These are phyloP conservation scores for Tolypocladium cylindrosporum DNA, from an alignment of 2,329 filamentous ascomycete species.

Conservation along the genomic window DNA sequence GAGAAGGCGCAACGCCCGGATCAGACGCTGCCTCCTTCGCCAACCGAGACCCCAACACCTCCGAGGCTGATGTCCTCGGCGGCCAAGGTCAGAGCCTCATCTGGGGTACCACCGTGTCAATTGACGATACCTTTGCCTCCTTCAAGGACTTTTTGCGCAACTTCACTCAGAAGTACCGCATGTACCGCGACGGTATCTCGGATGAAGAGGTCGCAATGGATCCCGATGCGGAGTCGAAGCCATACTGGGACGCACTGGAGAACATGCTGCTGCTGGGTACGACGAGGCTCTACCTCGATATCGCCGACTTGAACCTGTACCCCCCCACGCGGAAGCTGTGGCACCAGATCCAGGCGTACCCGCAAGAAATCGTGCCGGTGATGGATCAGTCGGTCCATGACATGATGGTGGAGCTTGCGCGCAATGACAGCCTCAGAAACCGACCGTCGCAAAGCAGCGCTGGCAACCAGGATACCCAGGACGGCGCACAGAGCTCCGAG, in stretches of 20 bases:
- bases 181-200: constrained; percentile 79
- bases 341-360: constrained; percentile 90
- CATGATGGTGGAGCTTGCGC: constrained; percentile 80
- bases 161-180: constrained; percentile 86
- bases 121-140: constrained; percentile 74
- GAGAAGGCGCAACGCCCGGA: constrained; percentile 37
- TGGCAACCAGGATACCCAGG: constrained; percentile 32
- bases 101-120: constrained; percentile 95
- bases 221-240: constrained; percentile 65
- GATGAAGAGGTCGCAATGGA: constrained; percentile 62
- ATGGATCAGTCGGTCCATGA: constrained; percentile 96
- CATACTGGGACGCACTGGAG: constrained; percentile 77
- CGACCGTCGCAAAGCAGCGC: constrained; percentile 51
- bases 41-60: constrained; percentile 69
- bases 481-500: constrained; percentile 55
- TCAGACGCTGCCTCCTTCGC: constrained; percentile 53
- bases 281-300: constrained; percentile 77
- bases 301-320: constrained; percentile 83
- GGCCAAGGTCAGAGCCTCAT: constrained; percentile 75
- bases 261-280: constrained; percentile 85
- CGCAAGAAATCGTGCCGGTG: constrained; percentile 88
- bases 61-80: constrained; percentile 80
- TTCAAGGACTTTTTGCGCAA: constrained; percentile 92
- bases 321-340: constrained; percentile 88
- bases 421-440: constrained; percentile 64